Evolutionary conservation across 495 filamentous ascomycete genomes (phyloP).

Genomic region (Hypoxylon lienhwacheense): DNA sequence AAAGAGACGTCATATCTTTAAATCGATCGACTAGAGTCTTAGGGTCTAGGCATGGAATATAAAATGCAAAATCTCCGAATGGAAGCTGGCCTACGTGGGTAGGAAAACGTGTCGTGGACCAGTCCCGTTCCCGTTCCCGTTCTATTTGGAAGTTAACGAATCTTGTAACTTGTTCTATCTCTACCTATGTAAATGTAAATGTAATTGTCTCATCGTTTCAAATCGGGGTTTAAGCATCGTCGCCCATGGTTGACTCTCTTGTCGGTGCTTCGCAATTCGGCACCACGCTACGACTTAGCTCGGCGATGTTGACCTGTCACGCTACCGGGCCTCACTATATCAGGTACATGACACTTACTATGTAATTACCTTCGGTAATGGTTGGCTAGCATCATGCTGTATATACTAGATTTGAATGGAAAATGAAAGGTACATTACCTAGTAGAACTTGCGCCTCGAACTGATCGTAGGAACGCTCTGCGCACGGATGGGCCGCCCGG

Average conservation of each 20-base stretch:
- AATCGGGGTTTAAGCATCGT: constrained; percentile 1
- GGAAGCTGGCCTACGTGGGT: constrained; percentile 31
- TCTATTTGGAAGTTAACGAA: too few relatives aligned
- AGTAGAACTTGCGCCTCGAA: too few relatives aligned
- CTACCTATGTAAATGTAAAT: too few relatives aligned
- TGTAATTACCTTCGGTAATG: too few relatives aligned
- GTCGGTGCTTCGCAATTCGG: constrained; percentile 7
- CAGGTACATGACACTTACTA: too few relatives aligned
- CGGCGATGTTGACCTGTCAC: constrained; percentile 14
- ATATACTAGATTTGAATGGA: constrained; percentile 1
- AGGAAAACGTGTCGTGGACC: constrained; percentile 3
- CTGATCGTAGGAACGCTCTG: not conserved
- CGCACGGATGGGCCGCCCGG: not conserved
- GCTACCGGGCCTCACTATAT: not conserved
- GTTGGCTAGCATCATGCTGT: not conserved
- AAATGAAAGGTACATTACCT: too few relatives aligned
- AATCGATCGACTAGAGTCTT: constrained; percentile 29
- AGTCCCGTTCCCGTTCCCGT: too few relatives aligned
- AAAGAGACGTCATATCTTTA: constrained; percentile 18
- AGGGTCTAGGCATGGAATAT: constrained; percentile 26
- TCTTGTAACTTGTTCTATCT: constrained; percentile 14
- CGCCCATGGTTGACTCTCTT: constrained; percentile 6
- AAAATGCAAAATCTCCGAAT: constrained; percentile 36
- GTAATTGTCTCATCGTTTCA: constrained; percentile 20
- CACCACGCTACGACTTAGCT: not conserved